A percentile compares a stretch with the other conserved stretches of the same genome.
Conservation (phyloP, 192 early-diverging fungal genomes). For the Phlyctochytrium planicorne region DNA sequence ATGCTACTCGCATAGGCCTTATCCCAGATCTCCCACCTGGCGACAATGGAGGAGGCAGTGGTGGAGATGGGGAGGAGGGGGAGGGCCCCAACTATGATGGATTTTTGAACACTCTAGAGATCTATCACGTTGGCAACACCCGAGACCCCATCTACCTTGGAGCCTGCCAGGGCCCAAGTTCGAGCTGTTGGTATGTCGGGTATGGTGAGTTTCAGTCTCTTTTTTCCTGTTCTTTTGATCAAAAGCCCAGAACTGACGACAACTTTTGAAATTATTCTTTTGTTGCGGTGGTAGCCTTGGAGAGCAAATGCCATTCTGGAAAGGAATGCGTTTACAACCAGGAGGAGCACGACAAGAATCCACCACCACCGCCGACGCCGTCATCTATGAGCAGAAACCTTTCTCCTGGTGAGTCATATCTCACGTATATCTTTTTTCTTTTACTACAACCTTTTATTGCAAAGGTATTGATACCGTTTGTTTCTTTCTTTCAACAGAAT, state of each 20-base stretch:
- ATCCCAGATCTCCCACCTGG: conserved; percentile 42
- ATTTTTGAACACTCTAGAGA: conserved; percentile 55
- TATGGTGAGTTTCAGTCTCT: conserved; percentile 53
- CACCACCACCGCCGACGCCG: not conserved
- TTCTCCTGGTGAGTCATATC: not conserved
- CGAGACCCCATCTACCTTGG: conserved; percentile 92
- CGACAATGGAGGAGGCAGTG: conserved; percentile 10
- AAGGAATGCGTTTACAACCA: conserved; percentile 40
- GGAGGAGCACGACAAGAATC: conserved; percentile 10
- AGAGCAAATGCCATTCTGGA: conserved; percentile 85
- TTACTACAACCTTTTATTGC: not conserved
- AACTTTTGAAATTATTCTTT: no score
- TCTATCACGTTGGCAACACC: conserved; percentile 89
- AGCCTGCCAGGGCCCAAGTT: conserved; percentile 66
- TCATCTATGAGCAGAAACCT: no score
- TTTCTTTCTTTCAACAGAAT: not conserved
- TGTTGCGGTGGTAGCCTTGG: no score
- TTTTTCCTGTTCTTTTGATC: no score
- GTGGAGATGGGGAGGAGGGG: not conserved
- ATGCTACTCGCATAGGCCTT: conserved; percentile 78
- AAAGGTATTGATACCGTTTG: not conserved
- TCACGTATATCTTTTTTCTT: not conserved
- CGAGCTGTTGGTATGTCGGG: conserved; percentile 66
- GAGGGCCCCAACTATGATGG: conserved; percentile 42
- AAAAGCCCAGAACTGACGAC: no score